Base-by-base conservation (phyloP, 495 filamentous ascomycete genomes). In the Tuber brumale region DNA sequence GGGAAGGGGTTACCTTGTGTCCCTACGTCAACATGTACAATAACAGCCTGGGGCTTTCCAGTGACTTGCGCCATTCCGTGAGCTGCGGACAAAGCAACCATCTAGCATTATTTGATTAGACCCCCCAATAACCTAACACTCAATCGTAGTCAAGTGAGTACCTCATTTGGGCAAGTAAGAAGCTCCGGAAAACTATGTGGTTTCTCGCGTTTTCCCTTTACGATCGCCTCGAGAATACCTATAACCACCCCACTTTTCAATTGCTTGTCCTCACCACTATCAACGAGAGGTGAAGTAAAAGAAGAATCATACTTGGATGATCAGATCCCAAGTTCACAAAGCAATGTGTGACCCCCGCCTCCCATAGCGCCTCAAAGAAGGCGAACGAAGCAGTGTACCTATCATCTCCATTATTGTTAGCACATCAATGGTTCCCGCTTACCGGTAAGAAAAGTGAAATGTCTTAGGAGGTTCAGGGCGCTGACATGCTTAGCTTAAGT, bases 251-350 rank as follows among this genome's bases (percentile, higher is more conserved):
- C 39, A 23, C 66, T n/a, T 45, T 57, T 71, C 39, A 42, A 71
- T 46, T 23, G 5, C 23, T 45, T n/a, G 16, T 7, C 70, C 39
- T n/a, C 35, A 19, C 70, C 42, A 23, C 12, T 9, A 21, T 14
- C 35, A 23, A 51, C 42, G 16, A 48, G 46, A 35, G 43, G 12
- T 43, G 51, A 18, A 35, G 39, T n/a, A 39, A 48, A 37, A 27
- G 73, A 10, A 8, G 14, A 42, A 74, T 27, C 75, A 71, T 66
- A 82, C 81, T 91, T 18, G 94, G 94, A 81, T 97, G 94, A 83
- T 97, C 94, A n/a, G 93, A 94, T 48, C 95, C 95, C 23, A 98
- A 87, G 82, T 98, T 98, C 71, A 97, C 95, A 81, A 97, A 97
- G 86, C 91, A 92, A 86, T 97, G 90, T 69, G 89, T 91, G 57